A percentile compares a stretch with the other conserved stretches of the same genome.
Evolutionary conservation across 768 basidiomycete genomes (phyloP).

Genomic region (Russula olivacea): DNA sequence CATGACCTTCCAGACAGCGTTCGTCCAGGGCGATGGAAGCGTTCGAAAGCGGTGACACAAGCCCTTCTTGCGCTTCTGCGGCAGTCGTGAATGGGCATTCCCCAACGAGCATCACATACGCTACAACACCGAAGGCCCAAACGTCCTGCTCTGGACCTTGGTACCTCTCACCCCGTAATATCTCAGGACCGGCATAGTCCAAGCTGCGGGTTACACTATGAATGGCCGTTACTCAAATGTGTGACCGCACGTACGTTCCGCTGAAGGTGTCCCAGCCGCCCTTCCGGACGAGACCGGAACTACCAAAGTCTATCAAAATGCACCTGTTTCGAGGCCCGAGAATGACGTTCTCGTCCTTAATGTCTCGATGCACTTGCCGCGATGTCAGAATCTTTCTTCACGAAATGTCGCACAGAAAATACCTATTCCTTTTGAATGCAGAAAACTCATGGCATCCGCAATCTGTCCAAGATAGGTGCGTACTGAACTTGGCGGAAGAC

Average conservation of each 20-base stretch:
- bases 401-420: constrained; percentile 10
- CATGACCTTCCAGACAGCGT: constrained; percentile 69
- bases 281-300: constrained; percentile 79
- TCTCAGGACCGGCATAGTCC: constrained; percentile 96
- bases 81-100: constrained; percentile 92
- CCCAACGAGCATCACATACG: constrained; percentile 87
- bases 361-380: constrained; percentile 80
- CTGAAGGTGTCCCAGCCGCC: constrained; percentile 86
- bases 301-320: constrained; percentile 96
- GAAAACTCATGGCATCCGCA: constrained; percentile 81
- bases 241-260: constrained; percentile 64
- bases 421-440: constrained; percentile 92
- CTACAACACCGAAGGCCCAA: constrained; percentile 97
- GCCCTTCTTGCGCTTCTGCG: constrained; percentile 82
- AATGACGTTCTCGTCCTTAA: constrained; percentile 97
- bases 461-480: constrained; percentile 90
- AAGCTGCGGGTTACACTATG: constrained; percentile 41
- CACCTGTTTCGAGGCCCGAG: constrained; percentile 75
- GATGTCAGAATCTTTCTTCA: constrained; percentile 10
- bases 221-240: constrained; percentile 19
- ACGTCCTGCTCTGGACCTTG: constrained; percentile 96
- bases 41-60: constrained; percentile 67
- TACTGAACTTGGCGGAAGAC: constrained; percentile 66
- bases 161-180: constrained; percentile 90
- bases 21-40: constrained; percentile 75